Percentiles rank a stretch among this genome's conserved stretches.
Conservation (phyloP, 495 filamentous ascomycete genomes). For the Hypoxylon fuscum region DNA sequence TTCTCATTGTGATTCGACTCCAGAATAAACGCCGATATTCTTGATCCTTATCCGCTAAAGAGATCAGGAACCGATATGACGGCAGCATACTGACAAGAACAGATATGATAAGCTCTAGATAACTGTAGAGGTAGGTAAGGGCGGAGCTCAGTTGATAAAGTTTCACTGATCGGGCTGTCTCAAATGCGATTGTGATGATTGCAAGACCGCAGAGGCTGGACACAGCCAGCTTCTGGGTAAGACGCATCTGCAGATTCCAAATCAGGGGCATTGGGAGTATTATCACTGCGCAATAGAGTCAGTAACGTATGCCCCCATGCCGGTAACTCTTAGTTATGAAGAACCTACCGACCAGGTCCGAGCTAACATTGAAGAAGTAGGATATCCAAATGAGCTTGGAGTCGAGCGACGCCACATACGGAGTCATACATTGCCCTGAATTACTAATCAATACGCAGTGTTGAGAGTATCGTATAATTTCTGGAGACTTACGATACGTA, state of each 20-base stretch:
- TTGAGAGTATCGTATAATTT: background rate
- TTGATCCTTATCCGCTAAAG: conserved; percentile 16
- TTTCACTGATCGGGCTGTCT: conserved; percentile 22
- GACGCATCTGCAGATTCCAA: conserved; percentile 45
- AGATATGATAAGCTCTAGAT: conserved; percentile 21
- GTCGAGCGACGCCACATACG: conserved; percentile 8
- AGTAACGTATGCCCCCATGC: background rate
- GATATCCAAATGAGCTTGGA: conserved; percentile 9
- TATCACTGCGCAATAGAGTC: conserved; percentile 7
- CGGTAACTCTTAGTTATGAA: background rate
- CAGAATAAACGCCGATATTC: conserved; percentile 22
- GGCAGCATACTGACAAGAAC: conserved; percentile 25
- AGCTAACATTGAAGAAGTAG: conserved; percentile 13
- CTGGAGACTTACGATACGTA: conserved; percentile 3
- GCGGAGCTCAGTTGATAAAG: conserved; percentile 2
- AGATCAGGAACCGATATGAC: conserved; percentile 28
- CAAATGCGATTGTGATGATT: conserved; percentile 26
- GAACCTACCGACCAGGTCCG: conserved; percentile 15
- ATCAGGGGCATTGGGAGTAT: conserved; percentile 46
- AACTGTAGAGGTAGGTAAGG: conserved; percentile 23
- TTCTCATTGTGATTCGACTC: conserved; percentile 24
- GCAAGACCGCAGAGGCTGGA: conserved; percentile 39
- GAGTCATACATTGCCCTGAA: background rate
- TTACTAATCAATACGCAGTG: background rate
- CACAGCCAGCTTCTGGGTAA: conserved; percentile 44